Evolutionary conservation across 306 rosid genomes (phyloP).

Genomic region (Datisca glomerata): DNA sequence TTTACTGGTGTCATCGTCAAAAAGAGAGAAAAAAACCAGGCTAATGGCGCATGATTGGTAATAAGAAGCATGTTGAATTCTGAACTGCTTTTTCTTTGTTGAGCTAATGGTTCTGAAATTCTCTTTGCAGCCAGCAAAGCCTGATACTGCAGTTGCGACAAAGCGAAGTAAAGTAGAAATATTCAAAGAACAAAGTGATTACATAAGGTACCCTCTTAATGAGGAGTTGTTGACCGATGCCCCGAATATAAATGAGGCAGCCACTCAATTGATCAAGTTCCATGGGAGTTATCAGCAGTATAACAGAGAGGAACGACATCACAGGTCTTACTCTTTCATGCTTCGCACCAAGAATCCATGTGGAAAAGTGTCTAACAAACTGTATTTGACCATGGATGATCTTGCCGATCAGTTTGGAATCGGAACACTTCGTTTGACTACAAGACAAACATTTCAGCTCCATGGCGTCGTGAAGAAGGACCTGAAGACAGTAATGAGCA

Average conservation of each 20-base stretch:
- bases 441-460: constrained; percentile 95
- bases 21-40: too few relatives aligned
- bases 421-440: constrained; percentile 91
- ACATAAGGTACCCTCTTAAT: constrained; percentile 77
- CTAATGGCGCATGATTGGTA: background rate
- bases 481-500: constrained; percentile 75
- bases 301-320: constrained; percentile 80
- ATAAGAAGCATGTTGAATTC: background rate
- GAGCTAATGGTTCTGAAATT: constrained; percentile 2
- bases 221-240: constrained; percentile 86
- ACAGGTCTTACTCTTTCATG: constrained; percentile 81
- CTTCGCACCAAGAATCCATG: constrained; percentile 94
- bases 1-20: too few relatives aligned
- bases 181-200: constrained; percentile 88
- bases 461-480: constrained; percentile 92
- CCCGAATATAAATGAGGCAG: constrained; percentile 83
- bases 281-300: constrained; percentile 98
- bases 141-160: constrained; percentile 35
- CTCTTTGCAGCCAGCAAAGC: constrained; percentile 46
- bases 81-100: background rate
- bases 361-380: constrained; percentile 78
- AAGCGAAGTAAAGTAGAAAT: constrained; percentile 98
- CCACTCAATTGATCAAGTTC: constrained; percentile 83
- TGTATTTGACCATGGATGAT: constrained; percentile 97
- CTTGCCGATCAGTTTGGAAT: constrained; percentile 98